Evolutionary conservation across 164 flowering plant genomes (phyloP), one percentile per base, ranked within the genome.

Genomic region (Tinospora cordifolia): DNA sequence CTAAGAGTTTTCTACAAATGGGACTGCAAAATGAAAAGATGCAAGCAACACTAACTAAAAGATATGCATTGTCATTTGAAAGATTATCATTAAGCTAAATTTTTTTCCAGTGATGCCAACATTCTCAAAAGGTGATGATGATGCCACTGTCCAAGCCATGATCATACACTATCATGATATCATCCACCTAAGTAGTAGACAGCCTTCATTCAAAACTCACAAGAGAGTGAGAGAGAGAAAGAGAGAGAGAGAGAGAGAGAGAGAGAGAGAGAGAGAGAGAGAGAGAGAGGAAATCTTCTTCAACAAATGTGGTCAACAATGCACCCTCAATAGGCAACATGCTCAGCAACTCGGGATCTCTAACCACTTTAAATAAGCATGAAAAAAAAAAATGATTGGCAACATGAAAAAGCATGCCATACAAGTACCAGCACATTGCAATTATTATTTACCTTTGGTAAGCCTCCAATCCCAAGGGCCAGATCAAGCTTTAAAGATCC

Each of bases 391-490:
- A 12, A 17, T 54, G 40, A 63, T n/a, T 46, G 67, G 17, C 11
- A 41, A 41, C 3, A 41, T 19, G 8, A 38, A 13, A 71, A 21
- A 51, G 8, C 26, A 40, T 14, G 3, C n/a, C 7, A 12, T 40
- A 51, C n/a, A 9, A 22, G 39, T 25, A 47, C 24, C 47, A 38
- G 17, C 66, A 4, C 10, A 54, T 19, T 68, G 57, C 72, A 25
- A 26, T 59, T 36, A 62, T 14, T 59, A 73, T 46, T 34, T 66
- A 74, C 96, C 93, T 87, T 90, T 6, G 94, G 96, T 67, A 92
- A 82, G 69, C 94, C 96, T 66, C 93, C 98, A 77, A 88, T 79
- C 2, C 94, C 93, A 79, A 92, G 94, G 73, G 93, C 91, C 62
- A 81, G 49, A 72, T 92, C 98, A 75, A 90, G 96, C 82, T 81